Base-by-base conservation (phyloP, 169 alveolate species). In the Plasmodium berghei region DNA sequence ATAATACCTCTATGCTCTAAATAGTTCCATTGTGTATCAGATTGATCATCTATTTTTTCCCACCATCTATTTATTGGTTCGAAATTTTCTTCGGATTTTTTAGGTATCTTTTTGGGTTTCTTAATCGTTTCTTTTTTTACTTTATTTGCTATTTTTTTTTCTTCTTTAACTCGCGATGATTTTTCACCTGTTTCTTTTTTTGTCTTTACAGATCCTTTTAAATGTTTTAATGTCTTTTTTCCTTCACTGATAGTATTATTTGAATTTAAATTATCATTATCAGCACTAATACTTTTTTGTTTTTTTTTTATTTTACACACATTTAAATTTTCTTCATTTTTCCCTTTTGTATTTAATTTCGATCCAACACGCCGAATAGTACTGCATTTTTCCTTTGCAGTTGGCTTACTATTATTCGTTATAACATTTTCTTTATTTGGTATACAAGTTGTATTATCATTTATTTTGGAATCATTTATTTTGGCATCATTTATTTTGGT, bases 1-100 rank as follows among this genome's bases (percentile, higher is more conserved):
- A 96, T 95, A 87, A 96, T 90, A 22, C 98, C 98, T 80, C 95
- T 89, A 86, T 96, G 98, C 59, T 96, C 98, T 72, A 96, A 94
- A 75, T 96, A 96, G 24, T 90, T 90, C 98, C 98, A 96, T 70
- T 96, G 94, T 22, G 87, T 58, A 73, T 89, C 91, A 20, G 87
- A 73, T 66, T 94, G 94, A 73, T 87, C 90, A 73, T 94, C 95
- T 54, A 92, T 49, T 54, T 92, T 93, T 87, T 95, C 97, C 97
- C 97, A 95, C 97, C 97, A 95, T 54, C 96, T 93, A 87, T 94
- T 93, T 55, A 95, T 92, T 40, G 97, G 97, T 74, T 95, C 97
- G 28, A 94, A 75, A 59, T 88, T 90, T 54, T 94, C 96, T 69
- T 94, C 96, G 2, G 94, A 90, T 93, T 63, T 73, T 55, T 74